phyloP scores from a whole-genome alignment of 2,329 filamentous ascomycete species.

The Magnaporthiopsis poae region DNA sequence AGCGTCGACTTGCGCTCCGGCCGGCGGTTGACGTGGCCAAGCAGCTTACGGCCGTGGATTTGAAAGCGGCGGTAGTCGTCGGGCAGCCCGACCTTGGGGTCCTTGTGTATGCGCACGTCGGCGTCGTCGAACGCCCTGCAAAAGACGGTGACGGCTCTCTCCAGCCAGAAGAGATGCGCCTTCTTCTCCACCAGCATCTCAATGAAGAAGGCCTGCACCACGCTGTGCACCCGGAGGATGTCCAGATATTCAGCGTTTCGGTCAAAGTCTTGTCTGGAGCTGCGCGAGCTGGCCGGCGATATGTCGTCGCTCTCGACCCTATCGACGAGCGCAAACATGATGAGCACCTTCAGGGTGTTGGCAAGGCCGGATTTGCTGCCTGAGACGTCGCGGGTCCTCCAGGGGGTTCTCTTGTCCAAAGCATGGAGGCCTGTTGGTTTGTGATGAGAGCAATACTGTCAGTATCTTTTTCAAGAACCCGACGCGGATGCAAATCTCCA shows the following conservation, averaged over 20 bases:
- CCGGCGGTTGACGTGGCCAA: slow-evolving; percentile 23
- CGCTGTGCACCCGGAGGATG: slow-evolving; percentile 39
- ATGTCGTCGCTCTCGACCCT: slow-evolving; percentile 36
- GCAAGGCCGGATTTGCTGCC: slow-evolving; percentile 29
- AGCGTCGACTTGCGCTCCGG: slow-evolving; percentile 24
- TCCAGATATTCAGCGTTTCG: slow-evolving; percentile 36
- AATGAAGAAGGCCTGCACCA: slow-evolving; percentile 44
- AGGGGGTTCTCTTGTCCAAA: slow-evolving; percentile 34
- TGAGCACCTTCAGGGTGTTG: slow-evolving; percentile 40
- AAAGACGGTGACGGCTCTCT: slow-evolving; percentile 37
- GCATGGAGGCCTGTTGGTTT: slow-evolving; percentile 29
- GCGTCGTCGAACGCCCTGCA: slow-evolving; percentile 39
- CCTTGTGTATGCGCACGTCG: slow-evolving; percentile 30
- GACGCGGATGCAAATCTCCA: neutral
- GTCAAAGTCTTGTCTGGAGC: slow-evolving; percentile 27
- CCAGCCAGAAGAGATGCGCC: slow-evolving; percentile 37
- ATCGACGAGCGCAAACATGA: slow-evolving; percentile 42
- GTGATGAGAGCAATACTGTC: neutral
- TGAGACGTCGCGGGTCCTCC: slow-evolving; percentile 32
- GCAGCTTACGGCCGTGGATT: slow-evolving; percentile 39
- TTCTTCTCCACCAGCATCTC: slow-evolving; percentile 33
- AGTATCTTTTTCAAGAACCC: neutral
- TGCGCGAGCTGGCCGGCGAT: slow-evolving; percentile 30
- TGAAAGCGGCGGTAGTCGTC: slow-evolving; percentile 44
- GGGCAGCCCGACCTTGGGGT: slow-evolving; percentile 32